A percentile compares a stretch with the other conserved stretches of the same genome.
Conservation (phyloP, 495 filamentous ascomycete species). For the Pyrenopolyporus hunteri region DNA sequence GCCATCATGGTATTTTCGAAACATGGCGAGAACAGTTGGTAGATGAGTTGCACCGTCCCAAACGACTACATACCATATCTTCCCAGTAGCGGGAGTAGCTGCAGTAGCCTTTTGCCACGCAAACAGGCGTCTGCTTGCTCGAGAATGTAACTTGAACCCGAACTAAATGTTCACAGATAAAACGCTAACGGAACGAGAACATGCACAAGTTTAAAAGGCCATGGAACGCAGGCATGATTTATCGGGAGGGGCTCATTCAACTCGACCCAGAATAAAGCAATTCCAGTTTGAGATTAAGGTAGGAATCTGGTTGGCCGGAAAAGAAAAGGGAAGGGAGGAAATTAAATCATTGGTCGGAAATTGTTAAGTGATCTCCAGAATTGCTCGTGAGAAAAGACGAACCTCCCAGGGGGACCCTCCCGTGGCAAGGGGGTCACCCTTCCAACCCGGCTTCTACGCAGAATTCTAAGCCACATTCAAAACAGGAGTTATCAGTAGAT, state of each 20-base stretch:
- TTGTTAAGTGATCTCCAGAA: constrained; percentile 13
- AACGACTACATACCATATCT: constrained; percentile 13
- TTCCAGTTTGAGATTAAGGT: constrained; percentile 12
- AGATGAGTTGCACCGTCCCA: constrained; percentile 11
- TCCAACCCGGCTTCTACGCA: constrained; percentile 8
- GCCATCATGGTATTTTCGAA: constrained; percentile 29
- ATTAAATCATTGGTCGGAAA: constrained; percentile 24
- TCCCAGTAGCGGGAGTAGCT: neutral
- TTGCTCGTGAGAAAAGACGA: neutral
- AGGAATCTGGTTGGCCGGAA: constrained; percentile 27
- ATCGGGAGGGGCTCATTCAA: constrained; percentile 24
- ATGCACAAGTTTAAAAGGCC: too few species aligned
- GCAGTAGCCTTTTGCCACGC: too few species aligned
- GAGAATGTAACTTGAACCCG: too few species aligned
- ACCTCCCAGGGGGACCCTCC: constrained; percentile 3
- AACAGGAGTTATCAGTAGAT: constrained; percentile 22
- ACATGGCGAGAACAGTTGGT: constrained; percentile 22
- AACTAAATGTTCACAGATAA: too few species aligned
- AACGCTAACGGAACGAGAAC: too few species aligned
- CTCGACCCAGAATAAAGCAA: constrained; percentile 30
- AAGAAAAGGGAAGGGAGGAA: constrained; percentile 10
- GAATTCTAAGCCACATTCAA: constrained; percentile 33
- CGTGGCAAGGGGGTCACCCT: constrained; percentile 10
- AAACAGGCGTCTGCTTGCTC: too few species aligned
- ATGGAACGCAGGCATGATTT: constrained; percentile 27